These are phyloP conservation scores for Alloteropsis angusta DNA, from an alignment of 202 grass and related monocot genomes.

Conservation along the genomic window DNA sequence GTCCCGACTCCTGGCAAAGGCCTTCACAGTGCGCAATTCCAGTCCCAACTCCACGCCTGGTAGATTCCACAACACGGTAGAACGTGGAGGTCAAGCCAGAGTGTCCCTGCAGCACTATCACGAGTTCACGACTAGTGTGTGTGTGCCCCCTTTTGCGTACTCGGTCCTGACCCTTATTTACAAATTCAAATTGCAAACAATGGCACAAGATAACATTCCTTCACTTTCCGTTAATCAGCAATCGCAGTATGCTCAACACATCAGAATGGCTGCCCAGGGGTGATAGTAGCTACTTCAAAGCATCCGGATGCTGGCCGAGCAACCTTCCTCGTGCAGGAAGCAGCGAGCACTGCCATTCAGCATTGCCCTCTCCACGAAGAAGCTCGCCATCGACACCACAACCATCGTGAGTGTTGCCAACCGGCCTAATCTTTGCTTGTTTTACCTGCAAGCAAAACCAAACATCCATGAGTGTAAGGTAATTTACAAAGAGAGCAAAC, in stretches of 20 bases:
- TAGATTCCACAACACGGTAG: background rate
- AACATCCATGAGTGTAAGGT: background rate
- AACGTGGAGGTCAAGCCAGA: background rate
- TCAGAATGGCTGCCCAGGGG: background rate
- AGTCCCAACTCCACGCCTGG: background rate
- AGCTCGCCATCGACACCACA: slow-evolving; percentile 85
- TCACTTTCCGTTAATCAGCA: background rate
- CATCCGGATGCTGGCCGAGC: slow-evolving; percentile 37
- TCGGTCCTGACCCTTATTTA: background rate
- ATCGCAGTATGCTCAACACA: background rate
- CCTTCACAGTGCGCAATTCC: background rate
- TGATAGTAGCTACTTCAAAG: slow-evolving; percentile 17
- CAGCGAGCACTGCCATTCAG: slow-evolving; percentile 57
- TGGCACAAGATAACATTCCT: background rate
- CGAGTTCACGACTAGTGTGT: too few relatives aligned
- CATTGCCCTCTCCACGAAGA: slow-evolving; percentile 37
- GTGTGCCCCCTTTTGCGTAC: background rate
- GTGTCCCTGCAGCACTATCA: too few relatives aligned
- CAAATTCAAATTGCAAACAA: background rate
- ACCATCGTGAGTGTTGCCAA: slow-evolving; percentile 49
- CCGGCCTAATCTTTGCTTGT: slow-evolving; percentile 51
- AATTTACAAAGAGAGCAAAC: background rate
- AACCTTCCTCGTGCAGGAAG: slow-evolving; percentile 58
- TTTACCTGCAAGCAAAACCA: slow-evolving; percentile 58
- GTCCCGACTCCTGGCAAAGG: background rate